Evolutionary conservation across 2,329 filamentous ascomycete genomes (phyloP), one percentile per base, ranked within the genome.

Genomic region (Zelopaecilomyces penicillatus): DNA sequence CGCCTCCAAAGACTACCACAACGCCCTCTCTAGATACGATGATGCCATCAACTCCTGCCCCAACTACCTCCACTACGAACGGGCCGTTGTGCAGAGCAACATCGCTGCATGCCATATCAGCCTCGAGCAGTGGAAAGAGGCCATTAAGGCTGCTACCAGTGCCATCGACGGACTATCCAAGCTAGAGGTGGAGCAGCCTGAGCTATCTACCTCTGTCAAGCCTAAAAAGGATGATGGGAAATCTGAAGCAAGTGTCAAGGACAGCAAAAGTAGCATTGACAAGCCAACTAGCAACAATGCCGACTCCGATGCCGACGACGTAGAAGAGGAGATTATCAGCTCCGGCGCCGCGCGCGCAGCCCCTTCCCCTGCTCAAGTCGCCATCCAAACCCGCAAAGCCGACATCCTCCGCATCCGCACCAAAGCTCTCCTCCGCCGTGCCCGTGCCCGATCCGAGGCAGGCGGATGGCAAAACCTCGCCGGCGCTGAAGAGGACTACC

Each of bases 51-150:
- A 80, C 9, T 76, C 82, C 6, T 90, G 87, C 57, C 91, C 91
- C 2, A 82, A 80, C 52, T 94, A 95, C 61, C 77, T 95, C 28
- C 82, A 91, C 61, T 95, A 87, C 66, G 88, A 95, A 54, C 74
- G 91, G 50, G 88, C 90, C 28, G 87, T 97, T 7, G 73, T 97
- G 5, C 80, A 83, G 47, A 89, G 85, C 61, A 97, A 97, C 68
- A 83, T 96, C 52, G 78, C 91, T 2, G 91, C 90, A 7, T 95
- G 89, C 60, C 80, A 95, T 56, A 64, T 97, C 44, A 94, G 94
- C 61, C 71, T 94, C 3, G 74, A 82, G 49, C 83, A 91, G 49
- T 96, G 89, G 87, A 88, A 90, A 53, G 81, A 87, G 30, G 87
- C 88, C 7, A 75, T 89, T 37, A 82, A 83, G 40, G 75, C 78